Base-by-base conservation (phyloP, 768 basidiomycete species). In the Galerina marginata region DNA sequence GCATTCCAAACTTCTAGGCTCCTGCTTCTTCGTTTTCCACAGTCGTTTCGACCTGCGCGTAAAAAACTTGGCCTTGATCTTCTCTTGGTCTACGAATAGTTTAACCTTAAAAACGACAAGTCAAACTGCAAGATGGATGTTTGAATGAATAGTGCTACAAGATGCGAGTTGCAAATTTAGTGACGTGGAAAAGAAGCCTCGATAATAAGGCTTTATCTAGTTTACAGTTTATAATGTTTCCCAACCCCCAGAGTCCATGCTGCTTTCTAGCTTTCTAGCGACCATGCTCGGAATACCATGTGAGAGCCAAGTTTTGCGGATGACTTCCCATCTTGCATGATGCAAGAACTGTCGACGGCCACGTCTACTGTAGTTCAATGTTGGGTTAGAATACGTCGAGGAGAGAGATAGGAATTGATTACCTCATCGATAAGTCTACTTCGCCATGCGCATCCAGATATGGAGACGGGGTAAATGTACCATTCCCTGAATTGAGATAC, bases 391-490 rank as follows among this genome's bases (percentile, higher is more conserved):
- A 36, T 58, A 26, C 53, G 36, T 43, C 47, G 12, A 37, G 25
- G 37, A n/a, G 25, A 38, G n/a, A 50, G n/a, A 29, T 46, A 47
- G 9, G 16, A 69, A 50, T 16, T 33, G 7, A 82, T 58, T 66
- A 94, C 95, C 93, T 87, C 90, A 96, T 93, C 2, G 90, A 91
- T 11, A 92, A 80, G 72, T 99, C 96, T 2, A 94, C 84, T 68
- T 99, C 97, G 1, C 96, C 97, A 61, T 99, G 97, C 1, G 86
- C 85, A 67, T 99, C 97, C 42, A 99, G 83, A 68, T 97, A 99
- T 0, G 96, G 95, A 33, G 96, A 91, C 14, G 87, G 84, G 1
- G 84, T 82, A 74, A 96, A 98, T 3, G 92, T 87, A n/a, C 96
- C 97, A 51, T 89, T 93, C 62, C 87, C 88, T 33, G 90, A 89